Evolutionary conservation across 2,329 filamentous ascomycete genomes (phyloP), one percentile per base, ranked within the genome.

Genomic region (Pezicula carpinea): DNA sequence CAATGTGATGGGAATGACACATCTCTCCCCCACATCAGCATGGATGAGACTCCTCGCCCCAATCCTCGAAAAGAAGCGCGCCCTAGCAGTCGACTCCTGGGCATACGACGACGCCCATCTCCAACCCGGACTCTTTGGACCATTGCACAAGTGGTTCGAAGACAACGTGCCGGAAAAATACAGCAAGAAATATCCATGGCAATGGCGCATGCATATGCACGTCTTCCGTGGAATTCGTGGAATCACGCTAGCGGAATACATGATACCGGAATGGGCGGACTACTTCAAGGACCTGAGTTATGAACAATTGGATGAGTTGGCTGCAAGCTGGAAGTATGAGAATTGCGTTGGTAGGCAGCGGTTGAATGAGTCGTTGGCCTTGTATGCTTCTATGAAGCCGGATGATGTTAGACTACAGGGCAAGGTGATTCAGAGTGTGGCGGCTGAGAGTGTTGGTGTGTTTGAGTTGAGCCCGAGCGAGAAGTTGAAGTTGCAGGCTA

Each of bases 251-350:
- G 65, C 70, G 3, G 65, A 66, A 35, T 70, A 69, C 44, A 64
- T 75, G 59, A 62, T 65, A 41, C 66, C 69, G 45, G 73, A 75
- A 55, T 74, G 72, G 63, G 71, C 71, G 11, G 66, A 67, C 53
- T 61, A 71, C 43, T 77, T 76, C 52, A 56, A 61, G 40, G 66
- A 58, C 33, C 68, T 69, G 63, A 63, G 62, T 18, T 63, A 68
- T 43, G 63, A 67, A 14, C 67, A 73, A 46, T 56, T 76, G 32
- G 72, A 76, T 48, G 69, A 71, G 52, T 59, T 74, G 47, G 60
- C 62, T 4, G 56, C 58, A 17, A 74, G 71, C 51, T 77, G 76
- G 56, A 66, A 65, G 42, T 75, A 73, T 55, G 71, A 75, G 26
- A 61, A 71, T 39, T 77, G 73, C 53, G 49, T 74, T 33, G 69